Evolutionary conservation across 2,329 filamentous ascomycete species (phyloP).

Genomic region (Ophiostoma himal-ulmi): DNA sequence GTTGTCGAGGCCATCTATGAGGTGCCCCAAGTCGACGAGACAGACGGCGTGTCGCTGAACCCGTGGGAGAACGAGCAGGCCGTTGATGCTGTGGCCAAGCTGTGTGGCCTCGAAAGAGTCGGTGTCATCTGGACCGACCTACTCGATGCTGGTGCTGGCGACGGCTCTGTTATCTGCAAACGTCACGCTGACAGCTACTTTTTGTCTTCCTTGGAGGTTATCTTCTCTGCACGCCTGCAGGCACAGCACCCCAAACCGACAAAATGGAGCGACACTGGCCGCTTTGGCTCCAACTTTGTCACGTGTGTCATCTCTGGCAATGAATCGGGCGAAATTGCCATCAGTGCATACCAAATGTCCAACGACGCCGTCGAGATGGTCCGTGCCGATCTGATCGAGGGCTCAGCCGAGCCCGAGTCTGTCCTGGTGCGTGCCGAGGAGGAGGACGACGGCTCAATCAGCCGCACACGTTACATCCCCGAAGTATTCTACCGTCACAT

Average conservation of each 20-base stretch:
- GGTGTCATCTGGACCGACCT: conserved; percentile 95
- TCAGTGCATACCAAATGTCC: conserved; percentile 90
- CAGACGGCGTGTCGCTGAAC: conserved; percentile 78
- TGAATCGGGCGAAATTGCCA: conserved; percentile 77
- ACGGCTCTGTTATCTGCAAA: conserved; percentile 89
- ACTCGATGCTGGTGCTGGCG: conserved; percentile 69
- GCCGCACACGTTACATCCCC: conserved; percentile 80
- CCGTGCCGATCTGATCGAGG: conserved; percentile 86
- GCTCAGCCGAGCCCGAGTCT: conserved; percentile 82
- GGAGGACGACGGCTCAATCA: conserved; percentile 65
- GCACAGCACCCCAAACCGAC: conserved; percentile 81
- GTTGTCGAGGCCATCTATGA: conserved; percentile 97
- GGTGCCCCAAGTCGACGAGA: conserved; percentile 81
- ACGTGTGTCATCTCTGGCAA: conserved; percentile 95
- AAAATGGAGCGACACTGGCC: conserved; percentile 94
- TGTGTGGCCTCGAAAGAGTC: conserved; percentile 81
- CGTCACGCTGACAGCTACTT: conserved; percentile 93
- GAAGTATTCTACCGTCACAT: conserved; percentile 94
- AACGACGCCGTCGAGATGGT: conserved; percentile 98
- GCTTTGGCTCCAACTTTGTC: conserved; percentile 93
- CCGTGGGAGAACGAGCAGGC: conserved; percentile 81
- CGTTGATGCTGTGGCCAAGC: conserved; percentile 69
- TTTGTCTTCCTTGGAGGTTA: conserved; percentile 84
- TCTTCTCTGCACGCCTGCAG: conserved; percentile 82
- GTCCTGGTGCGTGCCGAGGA: conserved; percentile 95